Conservation (phyloP, 2,329 filamentous ascomycete species). For the Botryotinia globosa region DNA sequence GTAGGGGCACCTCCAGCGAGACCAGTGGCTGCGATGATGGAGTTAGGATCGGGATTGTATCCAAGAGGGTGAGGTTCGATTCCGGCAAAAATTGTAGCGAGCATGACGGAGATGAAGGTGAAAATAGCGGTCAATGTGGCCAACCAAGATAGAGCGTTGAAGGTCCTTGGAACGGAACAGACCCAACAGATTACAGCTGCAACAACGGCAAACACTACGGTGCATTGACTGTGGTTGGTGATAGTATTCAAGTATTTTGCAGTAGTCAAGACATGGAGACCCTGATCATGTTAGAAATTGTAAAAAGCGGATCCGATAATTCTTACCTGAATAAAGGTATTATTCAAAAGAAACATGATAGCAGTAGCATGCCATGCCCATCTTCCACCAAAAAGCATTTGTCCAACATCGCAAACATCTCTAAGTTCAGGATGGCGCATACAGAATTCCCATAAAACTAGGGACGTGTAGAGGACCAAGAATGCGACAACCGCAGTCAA, state of each 20-base stretch:
- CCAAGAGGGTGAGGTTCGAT: conserved; percentile 71
- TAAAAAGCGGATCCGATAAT: neutral
- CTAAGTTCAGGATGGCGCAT: conserved; percentile 85
- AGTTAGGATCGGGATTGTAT: conserved; percentile 52
- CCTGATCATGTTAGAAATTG: conserved; percentile 43
- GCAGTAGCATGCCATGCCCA: conserved; percentile 70
- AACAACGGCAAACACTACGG: conserved; percentile 74
- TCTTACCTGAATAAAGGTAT: conserved; percentile 77
- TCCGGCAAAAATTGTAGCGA: conserved; percentile 79
- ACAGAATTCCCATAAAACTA: conserved; percentile 76
- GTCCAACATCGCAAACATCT: conserved; percentile 93
- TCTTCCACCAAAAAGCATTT: conserved; percentile 87
- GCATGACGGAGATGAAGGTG: conserved; percentile 83
- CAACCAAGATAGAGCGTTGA: conserved; percentile 73
- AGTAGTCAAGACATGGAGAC: conserved; percentile 78
- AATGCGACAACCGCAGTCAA: conserved; percentile 74
- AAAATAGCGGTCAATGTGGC: conserved; percentile 79
- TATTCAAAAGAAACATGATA: conserved; percentile 90
- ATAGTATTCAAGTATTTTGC: conserved; percentile 91
- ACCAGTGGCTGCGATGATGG: conserved; percentile 34
- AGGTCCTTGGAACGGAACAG: conserved; percentile 81
- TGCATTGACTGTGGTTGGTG: conserved; percentile 68
- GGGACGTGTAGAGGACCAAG: conserved; percentile 79
- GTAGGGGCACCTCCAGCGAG: conserved; percentile 56
- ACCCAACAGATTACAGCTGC: conserved; percentile 73